Evolutionary conservation across 352 stramenopile species (phyloP).

Genomic region (Globisporangium radiosum): DNA sequence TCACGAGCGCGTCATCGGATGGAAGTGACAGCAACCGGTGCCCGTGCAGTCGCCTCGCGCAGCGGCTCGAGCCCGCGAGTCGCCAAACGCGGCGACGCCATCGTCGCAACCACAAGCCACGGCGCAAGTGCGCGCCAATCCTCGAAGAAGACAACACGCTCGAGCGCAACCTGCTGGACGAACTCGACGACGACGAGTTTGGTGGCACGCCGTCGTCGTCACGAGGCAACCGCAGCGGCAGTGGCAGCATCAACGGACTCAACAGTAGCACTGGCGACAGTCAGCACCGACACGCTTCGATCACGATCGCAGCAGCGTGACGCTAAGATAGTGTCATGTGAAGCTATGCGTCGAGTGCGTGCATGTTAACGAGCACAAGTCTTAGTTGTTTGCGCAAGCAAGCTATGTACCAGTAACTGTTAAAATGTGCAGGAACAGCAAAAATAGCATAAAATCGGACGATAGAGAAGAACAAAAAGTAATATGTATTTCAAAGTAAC

Average conservation of each 20-base stretch:
- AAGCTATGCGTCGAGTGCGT: too few relatives aligned
- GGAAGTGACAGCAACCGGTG: constrained; percentile 1
- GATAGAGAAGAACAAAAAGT: too few relatives aligned
- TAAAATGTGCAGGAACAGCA: too few relatives aligned
- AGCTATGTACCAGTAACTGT: too few relatives aligned
- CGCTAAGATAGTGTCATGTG: too few relatives aligned
- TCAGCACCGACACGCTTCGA: not conserved
- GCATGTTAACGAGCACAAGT: too few relatives aligned
- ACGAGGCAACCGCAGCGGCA: not conserved
- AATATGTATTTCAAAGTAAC: too few relatives aligned
- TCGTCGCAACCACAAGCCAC: constrained; percentile 1
- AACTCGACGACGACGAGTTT: not conserved
- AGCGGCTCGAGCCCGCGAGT: constrained; percentile 8
- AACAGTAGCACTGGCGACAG: not conserved
- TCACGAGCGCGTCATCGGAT: constrained; percentile 1
- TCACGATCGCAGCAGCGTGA: not conserved
- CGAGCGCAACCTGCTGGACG: constrained; percentile 4
- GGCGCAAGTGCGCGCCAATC: constrained; percentile 7
- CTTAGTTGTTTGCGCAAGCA: too few relatives aligned
- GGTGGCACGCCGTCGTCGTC: not conserved
- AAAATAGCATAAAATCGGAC: too few relatives aligned
- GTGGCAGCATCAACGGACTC: too few relatives aligned
- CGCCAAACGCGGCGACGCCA: constrained; percentile 3
- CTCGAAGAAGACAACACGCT: constrained; percentile 14
- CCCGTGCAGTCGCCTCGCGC: constrained; percentile 8